Base-by-base conservation (phyloP, 2,329 filamentous ascomycete species). In the Cadophora sp. region DNA sequence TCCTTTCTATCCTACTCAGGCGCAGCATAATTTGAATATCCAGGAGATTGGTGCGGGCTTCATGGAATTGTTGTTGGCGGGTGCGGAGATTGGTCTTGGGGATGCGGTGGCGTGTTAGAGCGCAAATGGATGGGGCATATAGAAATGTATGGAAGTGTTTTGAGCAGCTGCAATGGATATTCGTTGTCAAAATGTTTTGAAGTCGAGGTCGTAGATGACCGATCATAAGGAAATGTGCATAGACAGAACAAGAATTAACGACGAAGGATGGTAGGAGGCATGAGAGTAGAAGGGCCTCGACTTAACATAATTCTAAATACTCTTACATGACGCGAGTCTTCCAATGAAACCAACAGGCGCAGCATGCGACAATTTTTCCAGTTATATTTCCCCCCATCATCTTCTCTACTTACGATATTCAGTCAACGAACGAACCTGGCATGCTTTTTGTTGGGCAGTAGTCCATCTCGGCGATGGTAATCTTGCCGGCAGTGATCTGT, bases 1-100 rank as follows among this genome's bases (percentile, higher is more conserved):
- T 59, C 78, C 79, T 0, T 85, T 85, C 67, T 85, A 85, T 68
- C 83, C 83, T 0, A 80, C 79, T 1, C 71, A 74, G 1, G 71
- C 75, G 43, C 77, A 80, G 73, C 84, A 83, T 70, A 79, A 81
- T 67, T 67, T 73, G 61, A 83, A 79, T 69, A 75, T 85, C 69
- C 76, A 79, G 47, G 82, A 84, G 75, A 81, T 80, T 14, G 78
- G 76, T 2, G 79, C 80, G 4, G 83, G 80, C 0, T 79, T 85
- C 72, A 85, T 85, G 77, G 83, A 86, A 73, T 74, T 84, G 59
- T 71, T 79, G 11, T 71, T 78, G 39, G 75, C 72, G 1, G 71
- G 73, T n/a, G 68, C 66, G 16, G 72, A 73, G 18, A 66, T 72
- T 51, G 73, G 74, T n/a, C 59, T 71, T 63, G 66, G 70, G n/a